Base-by-base conservation (phyloP, 768 basidiomycete genomes). In the Tylopilus felleus region DNA sequence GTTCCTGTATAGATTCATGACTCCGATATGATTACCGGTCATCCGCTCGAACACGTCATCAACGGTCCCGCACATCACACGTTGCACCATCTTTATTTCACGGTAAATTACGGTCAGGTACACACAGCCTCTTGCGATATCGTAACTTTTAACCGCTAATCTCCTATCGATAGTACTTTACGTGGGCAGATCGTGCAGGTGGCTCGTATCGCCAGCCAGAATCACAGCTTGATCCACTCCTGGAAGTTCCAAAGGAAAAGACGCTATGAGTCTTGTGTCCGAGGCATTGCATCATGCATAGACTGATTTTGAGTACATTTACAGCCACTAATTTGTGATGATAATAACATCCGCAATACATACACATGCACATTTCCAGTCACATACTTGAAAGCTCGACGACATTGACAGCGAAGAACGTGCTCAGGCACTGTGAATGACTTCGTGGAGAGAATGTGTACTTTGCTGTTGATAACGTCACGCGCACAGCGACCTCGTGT, bases 41-140 rank as follows among this genome's bases (percentile, higher is more conserved):
- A 92, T 67, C 75, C 85, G 5, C 80, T 97, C 5, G 96, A 98
- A 73, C 85, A 79, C 55, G 73, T 90, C 67, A 94, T 99, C 74
- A 99, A 98, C 72, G 94, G 93, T n/a, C 96, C 97, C 3, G 93
- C 95, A 2, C 97, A 99, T 63, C 97, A 99, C 70, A 98, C 95
- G 0, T 77, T 98, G 40, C 96, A 98, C 69, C 97, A 98, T 66
- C 74, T 99, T 21, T 96, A 95, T 76, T 98, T 98, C 75, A 97
- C 89, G 40, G 88, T 90, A 61, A 98, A 98, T 76, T 96, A 93
- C 71, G 94, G 93, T 22, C 92, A 93, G 77, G 85, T 86, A 68
- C 60, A 75, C 71, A 62, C 88, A 43, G 29, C 48, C 41, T 14
- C 17, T 49, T 14, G 55, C 42, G 52, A 56, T 48, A 45, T 13